Base-by-base conservation (phyloP, 2,329 filamentous ascomycete species). In the Hypoxylon sp. region DNA sequence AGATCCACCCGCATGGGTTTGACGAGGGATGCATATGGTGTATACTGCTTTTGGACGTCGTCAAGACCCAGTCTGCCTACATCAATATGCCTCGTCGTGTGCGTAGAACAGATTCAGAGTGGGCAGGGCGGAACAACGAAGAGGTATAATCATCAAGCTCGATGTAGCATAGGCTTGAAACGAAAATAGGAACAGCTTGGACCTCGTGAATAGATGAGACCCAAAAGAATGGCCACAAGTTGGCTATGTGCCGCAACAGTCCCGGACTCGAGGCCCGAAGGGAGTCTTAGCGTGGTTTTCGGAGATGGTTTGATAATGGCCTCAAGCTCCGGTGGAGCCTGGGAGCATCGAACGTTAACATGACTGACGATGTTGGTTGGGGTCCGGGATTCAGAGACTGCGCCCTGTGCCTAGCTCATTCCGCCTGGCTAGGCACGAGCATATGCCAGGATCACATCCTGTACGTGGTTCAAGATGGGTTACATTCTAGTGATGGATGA, bases 331-430 rank as follows among this genome's bases (percentile, higher is more conserved):
- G 50, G 55, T 56, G 40, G 18, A 50, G 50, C 44, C 18, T n/a
- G 54, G 32, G 40, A 30, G 38, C 49, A 44, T 50, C 38, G 24
- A 53, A 61, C 45, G 42, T 53, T 64, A 50, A 48, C 40, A 60
- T 40, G 48, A 48, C 33, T 52, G 38, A 60, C 33, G 55, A 46
- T 63, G 67, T 67, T 67, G 50, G 67, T 61, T 67, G 64, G 67
- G 61, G 67, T 62, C 67, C 36, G 61, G 64, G 61, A 62, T 67
- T 61, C 28, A 20, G 57, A 45, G 50, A 54, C 67, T 69, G 67
- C 61, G 67, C 67, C 67, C 49, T 67, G 56, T 57, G 48, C 57
- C 54, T 55, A 61, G 64, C 33, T 60, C 58, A 67, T 64, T n/a
- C 61, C 67, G 63, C 46, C 64, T 62, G 44, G 20, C 64, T 50